Evolutionary conservation across 2,329 filamentous ascomycete species (phyloP).

Genomic region (Neopestalotiopsis clavispora): DNA sequence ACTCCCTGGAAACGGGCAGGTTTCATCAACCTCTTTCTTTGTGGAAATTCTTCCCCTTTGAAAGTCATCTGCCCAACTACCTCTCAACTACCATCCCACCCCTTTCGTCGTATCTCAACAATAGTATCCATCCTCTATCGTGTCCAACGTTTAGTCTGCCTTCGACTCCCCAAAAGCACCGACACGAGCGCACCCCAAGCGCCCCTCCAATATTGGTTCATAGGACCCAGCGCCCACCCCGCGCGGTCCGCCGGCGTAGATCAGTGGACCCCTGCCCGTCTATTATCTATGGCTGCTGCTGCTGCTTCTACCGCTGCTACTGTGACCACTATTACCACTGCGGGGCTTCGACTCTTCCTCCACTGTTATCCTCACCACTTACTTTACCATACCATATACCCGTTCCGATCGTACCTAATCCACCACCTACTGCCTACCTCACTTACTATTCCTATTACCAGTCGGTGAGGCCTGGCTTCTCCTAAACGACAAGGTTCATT

Average conservation of each 20-base stretch:
- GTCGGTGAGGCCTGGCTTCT: slow-evolving; percentile 15
- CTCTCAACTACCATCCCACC: neutral
- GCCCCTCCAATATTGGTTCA: slow-evolving; percentile 6
- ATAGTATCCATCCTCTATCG: neutral
- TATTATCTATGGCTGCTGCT: neutral
- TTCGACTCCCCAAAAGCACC: neutral
- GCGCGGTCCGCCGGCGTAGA: slow-evolving; percentile 15
- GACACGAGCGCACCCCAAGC: slow-evolving; percentile 3
- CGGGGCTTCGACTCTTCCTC: slow-evolving; percentile 7
- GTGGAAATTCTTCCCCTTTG: neutral
- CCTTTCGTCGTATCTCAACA: neutral
- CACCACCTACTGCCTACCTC: neutral
- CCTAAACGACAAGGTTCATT: neutral
- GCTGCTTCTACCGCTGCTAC: neutral
- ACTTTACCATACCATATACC: neutral
- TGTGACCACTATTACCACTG: neutral
- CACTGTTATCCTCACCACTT: neutral
- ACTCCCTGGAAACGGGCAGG: neutral
- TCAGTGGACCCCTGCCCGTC: slow-evolving; percentile 16
- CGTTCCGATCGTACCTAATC: neutral
- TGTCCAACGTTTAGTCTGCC: neutral
- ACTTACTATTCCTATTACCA: neutral
- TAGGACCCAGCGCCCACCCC: neutral
- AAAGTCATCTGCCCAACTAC: neutral
- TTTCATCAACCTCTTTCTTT: neutral